These are phyloP conservation scores for Cenococcum geophilum DNA, from an alignment of 495 filamentous ascomycete species.

Conservation along the genomic window DNA sequence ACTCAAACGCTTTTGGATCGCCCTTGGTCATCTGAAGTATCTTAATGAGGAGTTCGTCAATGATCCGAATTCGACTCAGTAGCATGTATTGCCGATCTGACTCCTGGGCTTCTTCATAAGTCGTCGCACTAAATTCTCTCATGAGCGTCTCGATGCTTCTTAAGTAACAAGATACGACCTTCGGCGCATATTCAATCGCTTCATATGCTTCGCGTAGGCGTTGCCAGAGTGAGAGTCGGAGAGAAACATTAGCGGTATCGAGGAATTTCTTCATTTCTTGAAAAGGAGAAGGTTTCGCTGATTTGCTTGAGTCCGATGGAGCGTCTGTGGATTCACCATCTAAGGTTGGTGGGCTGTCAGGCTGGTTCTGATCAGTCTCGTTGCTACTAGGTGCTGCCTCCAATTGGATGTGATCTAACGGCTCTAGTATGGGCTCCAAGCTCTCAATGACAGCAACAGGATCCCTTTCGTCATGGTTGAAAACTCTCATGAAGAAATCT, in stretches of 20 bases:
- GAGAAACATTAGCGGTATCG: conserved; percentile 66
- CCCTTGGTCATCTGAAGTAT: conserved; percentile 57
- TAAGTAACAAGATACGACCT: conserved; percentile 78
- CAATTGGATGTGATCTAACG: conserved; percentile 26
- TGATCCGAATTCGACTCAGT: conserved; percentile 65
- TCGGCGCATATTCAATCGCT: conserved; percentile 72
- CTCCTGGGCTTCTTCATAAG: conserved; percentile 53
- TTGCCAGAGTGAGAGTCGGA: conserved; percentile 81
- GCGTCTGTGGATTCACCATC: conserved; percentile 28
- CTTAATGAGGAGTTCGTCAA: conserved; percentile 68
- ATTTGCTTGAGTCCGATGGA: conserved; percentile 19
- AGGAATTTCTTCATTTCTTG: conserved; percentile 78
- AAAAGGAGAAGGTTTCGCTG: conserved; percentile 3
- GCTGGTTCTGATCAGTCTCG: conserved; percentile 7
- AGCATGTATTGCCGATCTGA: conserved; percentile 62
- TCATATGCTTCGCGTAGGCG: conserved; percentile 81
- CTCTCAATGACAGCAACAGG: conserved; percentile 80
- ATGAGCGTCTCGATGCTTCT: conserved; percentile 78
- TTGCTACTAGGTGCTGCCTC: conserved; percentile 11
- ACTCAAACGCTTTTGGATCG: conserved; percentile 63
- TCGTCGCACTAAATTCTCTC: conserved; percentile 57
- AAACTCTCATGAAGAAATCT: conserved; percentile 90
- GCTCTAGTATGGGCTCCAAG: conserved; percentile 82
- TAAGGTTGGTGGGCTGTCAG: conserved; percentile 38
- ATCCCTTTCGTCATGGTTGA: conserved; percentile 58